Conservation (phyloP, 73 alveolate species). For the Stentor roeselii region DNA sequence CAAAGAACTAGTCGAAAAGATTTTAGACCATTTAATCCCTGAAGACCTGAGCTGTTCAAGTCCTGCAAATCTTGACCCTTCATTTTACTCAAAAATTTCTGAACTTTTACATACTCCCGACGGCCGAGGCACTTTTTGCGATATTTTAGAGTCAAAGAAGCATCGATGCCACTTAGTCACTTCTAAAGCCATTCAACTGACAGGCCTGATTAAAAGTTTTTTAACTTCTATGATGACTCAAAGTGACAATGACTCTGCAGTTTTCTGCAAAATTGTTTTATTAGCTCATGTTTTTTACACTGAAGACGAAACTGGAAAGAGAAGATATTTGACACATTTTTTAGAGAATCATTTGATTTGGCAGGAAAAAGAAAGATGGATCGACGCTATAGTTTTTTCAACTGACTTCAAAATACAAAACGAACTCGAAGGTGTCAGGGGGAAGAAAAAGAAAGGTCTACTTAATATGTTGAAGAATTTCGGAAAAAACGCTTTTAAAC, state of each 20-base stretch:
- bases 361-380: conserved; percentile 19
- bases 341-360: background rate
- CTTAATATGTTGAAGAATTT: background rate
- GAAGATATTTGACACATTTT: background rate
- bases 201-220: conserved; percentile 5
- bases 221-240: conserved; percentile 18
- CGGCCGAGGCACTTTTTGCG: conserved; percentile 1
- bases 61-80: background rate
- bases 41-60: background rate
- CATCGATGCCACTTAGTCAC: background rate
- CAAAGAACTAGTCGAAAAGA: background rate
- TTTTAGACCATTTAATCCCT: background rate
- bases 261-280: background rate
- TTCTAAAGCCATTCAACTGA: background rate
- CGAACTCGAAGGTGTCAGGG: background rate
- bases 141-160: background rate
- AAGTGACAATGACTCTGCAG: background rate
- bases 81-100: background rate
- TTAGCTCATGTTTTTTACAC: conserved; percentile 9
- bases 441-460: background rate
- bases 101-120: conserved; percentile 20
- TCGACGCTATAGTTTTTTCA: background rate
- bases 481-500: background rate
- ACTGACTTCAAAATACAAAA: background rate
- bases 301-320: conserved; percentile 14